Conservation (phyloP, 495 filamentous ascomycete species). For the Corynascus novoguineensis region DNA sequence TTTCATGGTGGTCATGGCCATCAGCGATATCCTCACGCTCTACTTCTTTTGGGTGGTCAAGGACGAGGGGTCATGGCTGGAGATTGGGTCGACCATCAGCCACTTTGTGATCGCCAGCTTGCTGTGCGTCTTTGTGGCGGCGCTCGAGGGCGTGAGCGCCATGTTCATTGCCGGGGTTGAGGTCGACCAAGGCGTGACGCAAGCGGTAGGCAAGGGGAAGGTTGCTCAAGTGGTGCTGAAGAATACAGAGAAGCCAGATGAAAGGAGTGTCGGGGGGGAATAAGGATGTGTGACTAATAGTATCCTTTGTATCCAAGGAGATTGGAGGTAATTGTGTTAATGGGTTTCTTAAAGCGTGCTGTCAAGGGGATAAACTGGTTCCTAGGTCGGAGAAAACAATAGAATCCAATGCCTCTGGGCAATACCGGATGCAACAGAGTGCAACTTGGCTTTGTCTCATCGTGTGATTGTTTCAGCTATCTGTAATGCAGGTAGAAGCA, state of each 20-base stretch:
- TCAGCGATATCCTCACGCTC: slow-evolving; percentile 87
- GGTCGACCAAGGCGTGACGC: slow-evolving; percentile 44
- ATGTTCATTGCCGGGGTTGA: slow-evolving; percentile 77
- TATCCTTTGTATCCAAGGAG: not conserved
- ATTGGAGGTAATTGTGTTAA: not conserved
- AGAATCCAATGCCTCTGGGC: no score
- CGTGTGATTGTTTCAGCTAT: no score
- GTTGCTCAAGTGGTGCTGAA: slow-evolving; percentile 14
- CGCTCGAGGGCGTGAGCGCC: slow-evolving; percentile 79
- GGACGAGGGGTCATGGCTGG: slow-evolving; percentile 94
- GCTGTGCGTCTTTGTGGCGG: slow-evolving; percentile 85
- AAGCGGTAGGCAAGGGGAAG: slow-evolving; percentile 21
- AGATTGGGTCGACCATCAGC: slow-evolving; percentile 93
- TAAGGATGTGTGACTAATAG: not conserved
- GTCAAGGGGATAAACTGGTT: no score
- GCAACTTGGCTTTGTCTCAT: no score
- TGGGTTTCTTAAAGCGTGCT: not conserved
- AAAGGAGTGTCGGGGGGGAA: not conserved
- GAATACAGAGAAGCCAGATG: slow-evolving; percentile 20
- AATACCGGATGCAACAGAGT: no score
- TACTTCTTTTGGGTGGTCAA: slow-evolving; percentile 97
- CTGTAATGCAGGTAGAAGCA: no score
- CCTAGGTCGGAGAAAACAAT: no score
- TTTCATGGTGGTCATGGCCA: slow-evolving; percentile 91
- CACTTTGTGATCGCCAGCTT: slow-evolving; percentile 90